These are phyloP conservation scores for Coemansia guatemalensis DNA, from an alignment of 192 early-diverging fungal species.

Conservation along the genomic window DNA sequence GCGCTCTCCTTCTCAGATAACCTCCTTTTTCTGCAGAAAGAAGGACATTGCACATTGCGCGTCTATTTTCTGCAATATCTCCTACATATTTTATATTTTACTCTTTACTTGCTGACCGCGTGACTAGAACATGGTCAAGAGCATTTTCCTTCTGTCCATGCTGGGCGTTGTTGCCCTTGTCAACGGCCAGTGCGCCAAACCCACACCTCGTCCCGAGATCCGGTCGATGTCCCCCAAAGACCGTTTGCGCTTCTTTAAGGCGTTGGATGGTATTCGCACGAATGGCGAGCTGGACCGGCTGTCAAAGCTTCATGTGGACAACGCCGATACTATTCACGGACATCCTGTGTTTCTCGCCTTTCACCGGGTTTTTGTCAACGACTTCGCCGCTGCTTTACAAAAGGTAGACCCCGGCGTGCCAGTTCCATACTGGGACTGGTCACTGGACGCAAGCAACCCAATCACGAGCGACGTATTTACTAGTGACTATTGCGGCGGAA, in stretches of 20 bases:
- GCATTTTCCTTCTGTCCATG: constrained; percentile 17
- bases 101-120: not conserved
- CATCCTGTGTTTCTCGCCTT: constrained; percentile 55
- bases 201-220: constrained; percentile 45
- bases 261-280: constrained; percentile 29
- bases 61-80: not conserved
- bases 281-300: constrained; percentile 52
- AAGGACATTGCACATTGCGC: not conserved
- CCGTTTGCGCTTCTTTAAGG: constrained; percentile 44
- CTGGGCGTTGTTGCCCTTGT: constrained; percentile 29
- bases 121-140: constrained; percentile 30
- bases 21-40: not conserved
- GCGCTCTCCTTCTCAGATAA: not conserved
- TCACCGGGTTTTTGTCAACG: constrained; percentile 57
- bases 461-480: constrained; percentile 36
- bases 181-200: constrained; percentile 39
- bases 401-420: constrained; percentile 49
- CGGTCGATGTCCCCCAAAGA: constrained; percentile 50
- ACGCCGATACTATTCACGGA: constrained; percentile 50
- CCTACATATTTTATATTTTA: not conserved
- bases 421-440: constrained; percentile 58
- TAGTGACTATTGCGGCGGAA: constrained; percentile 52
- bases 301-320: constrained; percentile 48
- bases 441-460: constrained; percentile 50
- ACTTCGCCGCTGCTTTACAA: constrained; percentile 55